These are phyloP conservation scores for Monosporascus sp. DNA, from an alignment of 2,329 filamentous ascomycete genomes.

Conservation along the genomic window DNA sequence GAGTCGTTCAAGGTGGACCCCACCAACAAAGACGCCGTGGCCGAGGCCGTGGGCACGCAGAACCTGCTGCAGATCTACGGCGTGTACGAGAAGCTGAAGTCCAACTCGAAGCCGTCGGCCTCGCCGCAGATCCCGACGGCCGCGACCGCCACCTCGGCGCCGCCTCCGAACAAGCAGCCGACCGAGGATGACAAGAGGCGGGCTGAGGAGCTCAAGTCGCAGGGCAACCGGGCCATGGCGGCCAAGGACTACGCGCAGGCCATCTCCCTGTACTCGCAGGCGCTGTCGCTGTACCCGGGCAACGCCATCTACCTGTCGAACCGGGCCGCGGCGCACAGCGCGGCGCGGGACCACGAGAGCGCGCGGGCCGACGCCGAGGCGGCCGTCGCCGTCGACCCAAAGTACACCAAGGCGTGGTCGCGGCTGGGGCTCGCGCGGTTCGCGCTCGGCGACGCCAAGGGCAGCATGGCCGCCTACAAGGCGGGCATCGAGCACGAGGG, in stretches of 20 bases:
- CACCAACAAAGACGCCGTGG: conserved; percentile 65
- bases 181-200: conserved; percentile 64
- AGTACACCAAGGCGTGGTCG: conserved; percentile 97
- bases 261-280: conserved; percentile 83
- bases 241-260: conserved; percentile 82
- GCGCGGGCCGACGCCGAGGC: conserved; percentile 86
- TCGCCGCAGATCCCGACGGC: conserved; percentile 37
- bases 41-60: conserved; percentile 77
- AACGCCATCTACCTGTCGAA: conserved; percentile 98
- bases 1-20: conserved; percentile 95
- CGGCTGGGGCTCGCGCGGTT: conserved; percentile 86
- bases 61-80: conserved; percentile 87
- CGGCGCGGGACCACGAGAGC: conserved; percentile 74
- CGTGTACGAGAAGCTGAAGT: conserved; percentile 93
- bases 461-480: conserved; percentile 90
- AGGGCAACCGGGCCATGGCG: conserved; percentile 92
- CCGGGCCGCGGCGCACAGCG: conserved; percentile 89
- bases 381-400: conserved; percentile 80
- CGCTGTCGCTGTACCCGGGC: conserved; percentile 70
- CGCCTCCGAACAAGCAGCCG: conserved; percentile 31
- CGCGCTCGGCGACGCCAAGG: conserved; percentile 84
- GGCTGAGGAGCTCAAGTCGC: conserved; percentile 81
- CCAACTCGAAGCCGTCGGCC: conserved; percentile 34
- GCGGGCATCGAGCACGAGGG: conserved; percentile 92
- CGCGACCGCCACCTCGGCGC: conserved; percentile 32